Evolutionary conservation across 148 eudicot genomes (phyloP), one percentile per base, ranked within the genome.

Genomic region (Pharnaceum exiguum): DNA sequence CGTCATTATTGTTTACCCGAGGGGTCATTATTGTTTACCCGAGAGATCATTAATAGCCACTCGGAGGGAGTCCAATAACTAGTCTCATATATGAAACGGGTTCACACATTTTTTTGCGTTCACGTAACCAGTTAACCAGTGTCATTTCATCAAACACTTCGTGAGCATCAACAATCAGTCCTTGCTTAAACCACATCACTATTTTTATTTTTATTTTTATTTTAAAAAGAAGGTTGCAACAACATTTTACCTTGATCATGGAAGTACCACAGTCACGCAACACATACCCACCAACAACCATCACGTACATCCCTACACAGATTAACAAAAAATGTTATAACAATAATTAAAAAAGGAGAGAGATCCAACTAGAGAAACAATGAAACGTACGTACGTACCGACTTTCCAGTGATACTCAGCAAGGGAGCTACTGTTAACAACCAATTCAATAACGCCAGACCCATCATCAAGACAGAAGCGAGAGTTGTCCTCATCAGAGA

Each of bases 391-490:
- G 15, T 63, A n/a, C n/a, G n/a, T 70, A 70, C 74, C 69, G 17
- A 33, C 8, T 19, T 27, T 33, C 83, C 84, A 88, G 0, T 39
- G 19, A 45, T 15, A 21, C 19, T 70, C 84, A 33, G 54, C 53
- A 13, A 35, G 70, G 70, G 68, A 56, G 1, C 77, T 79, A 0
- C 40, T 19, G 40, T 75, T 12, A 52, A 86, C 30, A 5, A 3
- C 13, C 45, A 91, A 69, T 37, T 83, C 71, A 39, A 88, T 60
- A 11, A 85, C 28, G 26, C 81, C 96, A 22, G 98, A 81, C 35
- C 96, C 98, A 35, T 91, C 98, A 32, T 91, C 98, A 9, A 91
- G 82, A 38, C 75, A 53, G 51, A 73, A 79, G 4, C 66, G 55
- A 62, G 75, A 69, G 32, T 28, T 46, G 37, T 22, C 73, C 5